These are phyloP conservation scores for Terfezia claveryi DNA, from an alignment of 495 filamentous ascomycete genomes.

Conservation along the genomic window DNA sequence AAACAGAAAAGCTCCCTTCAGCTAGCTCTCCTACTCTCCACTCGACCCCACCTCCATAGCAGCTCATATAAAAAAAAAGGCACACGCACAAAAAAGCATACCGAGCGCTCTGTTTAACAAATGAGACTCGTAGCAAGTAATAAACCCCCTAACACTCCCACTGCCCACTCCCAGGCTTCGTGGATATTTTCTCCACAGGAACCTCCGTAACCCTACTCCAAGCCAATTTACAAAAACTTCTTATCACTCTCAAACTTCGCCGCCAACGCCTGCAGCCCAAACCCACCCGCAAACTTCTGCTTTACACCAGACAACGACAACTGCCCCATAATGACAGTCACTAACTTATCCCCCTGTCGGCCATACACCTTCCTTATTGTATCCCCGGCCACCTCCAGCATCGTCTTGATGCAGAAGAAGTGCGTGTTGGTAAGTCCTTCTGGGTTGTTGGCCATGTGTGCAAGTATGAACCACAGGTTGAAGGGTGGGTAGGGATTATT, in stretches of 20 bases:
- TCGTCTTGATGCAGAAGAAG: constrained; percentile 48
- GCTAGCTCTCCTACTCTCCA: too few relatives aligned
- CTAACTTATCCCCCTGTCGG: constrained; percentile 21
- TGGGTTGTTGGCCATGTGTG: constrained; percentile 51
- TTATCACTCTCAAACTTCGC: constrained; percentile 10
- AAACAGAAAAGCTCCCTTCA: too few relatives aligned
- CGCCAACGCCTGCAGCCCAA: not conserved
- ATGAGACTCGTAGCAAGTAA: too few relatives aligned
- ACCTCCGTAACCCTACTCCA: too few relatives aligned
- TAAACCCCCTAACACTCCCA: too few relatives aligned
- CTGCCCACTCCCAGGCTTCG: too few relatives aligned
- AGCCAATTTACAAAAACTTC: constrained; percentile 23
- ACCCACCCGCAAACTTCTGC: not conserved
- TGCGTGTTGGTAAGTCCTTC: constrained; percentile 52
- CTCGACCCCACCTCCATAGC: too few relatives aligned
- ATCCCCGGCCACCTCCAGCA: constrained; percentile 48
- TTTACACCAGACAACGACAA: not conserved
- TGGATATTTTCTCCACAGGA: too few relatives aligned
- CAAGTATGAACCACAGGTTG: constrained; percentile 59
- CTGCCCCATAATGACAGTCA: constrained; percentile 1
- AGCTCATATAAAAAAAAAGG: too few relatives aligned
- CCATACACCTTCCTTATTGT: constrained; percentile 63
- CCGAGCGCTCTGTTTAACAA: too few relatives aligned
- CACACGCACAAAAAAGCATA: too few relatives aligned
- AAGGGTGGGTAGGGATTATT: constrained; percentile 56